Evolutionary conservation across 2,329 filamentous ascomycete species (phyloP), one percentile per base, ranked within the genome.

Genomic region (Aspergillus pseudoterreus): DNA sequence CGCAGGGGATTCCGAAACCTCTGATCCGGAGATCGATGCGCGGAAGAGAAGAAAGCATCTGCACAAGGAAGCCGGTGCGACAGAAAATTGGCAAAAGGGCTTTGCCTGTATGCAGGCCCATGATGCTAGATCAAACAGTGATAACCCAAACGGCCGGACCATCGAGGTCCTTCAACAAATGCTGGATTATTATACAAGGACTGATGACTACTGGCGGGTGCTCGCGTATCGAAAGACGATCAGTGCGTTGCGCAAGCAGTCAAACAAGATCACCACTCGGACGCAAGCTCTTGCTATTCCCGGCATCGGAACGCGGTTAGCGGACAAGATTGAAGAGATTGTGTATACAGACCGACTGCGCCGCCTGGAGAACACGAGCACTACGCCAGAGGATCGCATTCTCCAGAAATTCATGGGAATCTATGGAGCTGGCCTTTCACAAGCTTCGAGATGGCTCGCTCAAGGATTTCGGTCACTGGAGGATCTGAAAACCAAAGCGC

Each of bases 251-350:
- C 83, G 83, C 42, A 84, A 82, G 44, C 86, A 92, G 55, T 65
- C 74, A 0, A 64, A 63, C 17, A 86, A 83, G 63, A 81, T 96
- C 52, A 75, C 70, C 4, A 92, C 86, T 0, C 84, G 81, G 52
- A 78, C 84, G 45, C 80, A 95, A 67, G 92, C 92, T 0, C 72
- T 79, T 10, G 68, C 72, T 2, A 77, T 96, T 1, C 83, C 84
- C 1, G 81, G 79, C 52, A 84, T 96, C 33, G 92, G 92, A 6
- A 62, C 76, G 10, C 81, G 88, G 1, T 74, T 96, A 1, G 91
- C 91, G 0, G 77, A 81, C 22, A 96, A 96, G 68, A 94, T 97
- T 56, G 89, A 94, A 62, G 92, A 96, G 65, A 95, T 96, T 41
- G 88, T 84, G 2, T 77, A 78, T 36, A 96, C 90, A 0, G 81